Evolutionary conservation across 345 rosid species (phyloP), one percentile per base, ranked within the genome.

Genomic region (Anastatica hierochuntica): DNA sequence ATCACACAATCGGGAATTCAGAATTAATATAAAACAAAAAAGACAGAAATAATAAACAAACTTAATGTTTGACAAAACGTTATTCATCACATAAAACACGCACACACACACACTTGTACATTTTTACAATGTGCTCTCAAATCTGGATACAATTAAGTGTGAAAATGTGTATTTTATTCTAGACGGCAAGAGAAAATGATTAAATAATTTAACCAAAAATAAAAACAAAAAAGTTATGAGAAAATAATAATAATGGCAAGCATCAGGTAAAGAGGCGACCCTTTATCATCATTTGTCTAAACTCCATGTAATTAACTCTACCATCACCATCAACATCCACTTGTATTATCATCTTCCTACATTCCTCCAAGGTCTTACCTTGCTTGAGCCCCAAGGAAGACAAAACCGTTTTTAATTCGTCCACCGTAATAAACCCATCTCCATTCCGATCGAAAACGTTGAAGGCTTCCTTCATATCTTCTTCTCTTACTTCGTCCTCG

Each of bases 301-400:
- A 76, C 60, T 79, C 85, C 43, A 35, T 56, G 27, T 41, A 76
- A 53, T 76, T 53, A 34, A 90, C 88, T 75, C 72, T 78, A n/a
- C 95, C 95, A 56, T 89, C 95, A 8, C 97, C 95, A 31, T 89
- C 97, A 16, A 45, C 84, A 56, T 89, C 97, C 5, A 89, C 94
- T 67, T 72, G 79, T 53, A 12, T 70, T 17, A 83, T 85, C 88
- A 89, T 89, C 67, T 31, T 71, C 77, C 64, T 81, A 59, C 97
- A 89, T 10, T 85, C 95, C 51, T 85, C 90, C 14, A 47, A 26
- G 4, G 74, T 74, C 70, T 74, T 66, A 48, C 97, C 97, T 60
- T 81, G 88, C 46, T 82, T 80, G 40, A 90, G 68, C 51, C 97
- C 95, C 2, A 85, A 72, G 5, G 88, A 71, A n/a, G 63, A 80